Evolutionary conservation across 169 alveolate genomes (phyloP), one percentile per base, ranked within the genome.

Genomic region (Plasmodium berghei): DNA sequence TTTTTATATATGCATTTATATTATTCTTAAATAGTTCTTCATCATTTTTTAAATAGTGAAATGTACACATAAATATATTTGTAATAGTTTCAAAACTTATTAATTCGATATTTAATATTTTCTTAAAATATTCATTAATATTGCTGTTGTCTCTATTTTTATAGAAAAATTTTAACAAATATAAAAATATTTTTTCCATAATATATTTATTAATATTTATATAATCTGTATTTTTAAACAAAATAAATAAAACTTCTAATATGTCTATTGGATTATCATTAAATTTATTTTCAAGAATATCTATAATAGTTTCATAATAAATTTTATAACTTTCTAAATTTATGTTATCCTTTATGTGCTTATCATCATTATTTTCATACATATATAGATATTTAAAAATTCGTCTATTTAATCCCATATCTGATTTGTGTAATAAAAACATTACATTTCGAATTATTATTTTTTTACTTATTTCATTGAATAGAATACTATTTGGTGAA

Each of bases 331-430:
- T 83, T 1, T 83, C 86, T 40, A 34, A 55, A 12, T 55, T 52
- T 5, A 83, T 67, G 8, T 54, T 72, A 34, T 83, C 90, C 45
- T 40, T 83, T 0, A 56, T 12, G 14, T 69, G 67, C 5, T 69
- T 83, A 2, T 83, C 90, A 45, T 83, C 90, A 34, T 70, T 83
- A 54, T 18, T 70, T 69, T 83, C 90, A 48, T 56, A 83, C 12
- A 83, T 26, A 69, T 83, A 83, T 5, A 83, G 34, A 16, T 56
- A 83, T 66, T 58, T 66, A 26, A 67, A 83, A 0, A 83, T 69
- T 54, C 90, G 55, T 69, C 90, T 66, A 62, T 66, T 83, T 22
- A 83, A 42, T 2, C 90, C 73, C 8, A 83, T 69, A 9, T 83
- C 90, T 16, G 73, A 55, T 69, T 69, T 83, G 9, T 46, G 63